A percentile compares a stretch with the other conserved stretches of the same genome.
phyloP scores from a whole-genome alignment of 805 yeast genomes.

The Wickerhamiella nectarea region DNA sequence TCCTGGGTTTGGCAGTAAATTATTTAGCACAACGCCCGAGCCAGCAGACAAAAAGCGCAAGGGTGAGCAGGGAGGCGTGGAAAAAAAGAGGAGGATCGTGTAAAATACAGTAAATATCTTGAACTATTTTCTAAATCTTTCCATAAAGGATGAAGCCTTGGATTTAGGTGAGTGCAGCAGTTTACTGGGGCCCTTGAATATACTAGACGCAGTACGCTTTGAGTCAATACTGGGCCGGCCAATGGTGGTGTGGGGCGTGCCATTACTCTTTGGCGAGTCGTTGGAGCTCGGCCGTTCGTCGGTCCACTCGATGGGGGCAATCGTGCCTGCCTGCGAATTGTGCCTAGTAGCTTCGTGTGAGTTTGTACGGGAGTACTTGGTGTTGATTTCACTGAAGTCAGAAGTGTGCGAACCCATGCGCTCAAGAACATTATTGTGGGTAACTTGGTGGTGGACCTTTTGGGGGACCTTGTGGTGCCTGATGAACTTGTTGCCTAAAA shows the following conservation, averaged over 20 bases:
- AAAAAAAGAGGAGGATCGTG: slow-evolving; percentile 10
- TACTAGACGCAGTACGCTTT: background rate
- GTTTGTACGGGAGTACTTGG: background rate
- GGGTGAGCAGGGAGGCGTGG: slow-evolving; percentile 5
- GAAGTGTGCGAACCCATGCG: slow-evolving; percentile 13
- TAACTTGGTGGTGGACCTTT: slow-evolving; percentile 4
- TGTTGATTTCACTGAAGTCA: background rate
- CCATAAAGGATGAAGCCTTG: background rate
- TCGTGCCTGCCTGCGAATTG: background rate
- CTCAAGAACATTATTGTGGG: slow-evolving; percentile 14
- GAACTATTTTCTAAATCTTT: background rate
- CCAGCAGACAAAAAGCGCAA: slow-evolving; percentile 19
- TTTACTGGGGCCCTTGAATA: background rate
- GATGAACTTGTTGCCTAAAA: slow-evolving; percentile 61
- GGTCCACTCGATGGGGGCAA: background rate
- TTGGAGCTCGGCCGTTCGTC: too few species aligned
- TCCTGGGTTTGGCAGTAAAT: slow-evolving; percentile 60
- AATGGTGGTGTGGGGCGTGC: background rate
- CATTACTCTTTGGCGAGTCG: too few species aligned
- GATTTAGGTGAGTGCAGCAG: background rate
- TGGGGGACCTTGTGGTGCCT: slow-evolving; percentile 13
- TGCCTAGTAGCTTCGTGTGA: background rate
- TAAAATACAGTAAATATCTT: background rate
- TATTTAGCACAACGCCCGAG: slow-evolving; percentile 35
- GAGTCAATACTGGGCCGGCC: background rate